These are phyloP conservation scores for Austroboletus novae-zelandiae DNA, from an alignment of 1,284 basidiomycete species.

Conservation along the genomic window DNA sequence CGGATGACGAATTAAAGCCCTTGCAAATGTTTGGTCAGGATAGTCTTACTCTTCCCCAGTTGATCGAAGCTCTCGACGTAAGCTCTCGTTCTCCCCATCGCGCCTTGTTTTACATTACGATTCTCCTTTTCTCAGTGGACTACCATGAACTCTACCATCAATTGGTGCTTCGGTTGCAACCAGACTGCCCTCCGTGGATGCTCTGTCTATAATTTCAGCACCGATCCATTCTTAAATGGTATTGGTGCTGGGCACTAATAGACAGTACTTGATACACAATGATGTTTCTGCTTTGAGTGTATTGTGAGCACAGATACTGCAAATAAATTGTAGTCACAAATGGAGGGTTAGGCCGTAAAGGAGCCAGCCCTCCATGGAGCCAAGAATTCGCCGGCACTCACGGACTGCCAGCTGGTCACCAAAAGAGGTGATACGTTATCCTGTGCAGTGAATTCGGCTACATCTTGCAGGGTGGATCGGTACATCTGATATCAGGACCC, in stretches of 20 bases:
- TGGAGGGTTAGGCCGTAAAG: too few relatives aligned
- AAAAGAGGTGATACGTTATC: too few relatives aligned
- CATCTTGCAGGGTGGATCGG: too few relatives aligned
- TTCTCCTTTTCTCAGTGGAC: slow-evolving; percentile 20
- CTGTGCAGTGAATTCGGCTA: too few relatives aligned
- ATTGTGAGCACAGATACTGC: background rate
- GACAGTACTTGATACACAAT: background rate
- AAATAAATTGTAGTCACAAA: background rate
- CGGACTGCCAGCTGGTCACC: too few relatives aligned
- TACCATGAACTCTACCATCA: slow-evolving; percentile 27
- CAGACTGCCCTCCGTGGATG: slow-evolving; percentile 33
- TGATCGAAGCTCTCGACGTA: slow-evolving; percentile 37
- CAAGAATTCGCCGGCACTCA: too few relatives aligned
- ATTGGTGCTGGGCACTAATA: background rate
- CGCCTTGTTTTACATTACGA: background rate
- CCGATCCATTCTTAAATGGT: slow-evolving; percentile 29
- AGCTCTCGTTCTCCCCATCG: background rate
- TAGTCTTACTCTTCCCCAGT: slow-evolving; percentile 32
- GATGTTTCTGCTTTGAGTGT: too few relatives aligned
- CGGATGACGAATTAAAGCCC: slow-evolving; percentile 24
- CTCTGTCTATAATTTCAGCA: slow-evolving; percentile 32
- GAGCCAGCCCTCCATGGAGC: too few relatives aligned
- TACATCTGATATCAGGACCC: too few relatives aligned
- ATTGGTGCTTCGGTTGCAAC: slow-evolving; percentile 36
- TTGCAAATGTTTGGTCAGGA: slow-evolving; percentile 31